Evolutionary conservation across 768 basidiomycete genomes (phyloP), one percentile per base, ranked within the genome.

Genomic region (Cystobasidium tubakii): DNA sequence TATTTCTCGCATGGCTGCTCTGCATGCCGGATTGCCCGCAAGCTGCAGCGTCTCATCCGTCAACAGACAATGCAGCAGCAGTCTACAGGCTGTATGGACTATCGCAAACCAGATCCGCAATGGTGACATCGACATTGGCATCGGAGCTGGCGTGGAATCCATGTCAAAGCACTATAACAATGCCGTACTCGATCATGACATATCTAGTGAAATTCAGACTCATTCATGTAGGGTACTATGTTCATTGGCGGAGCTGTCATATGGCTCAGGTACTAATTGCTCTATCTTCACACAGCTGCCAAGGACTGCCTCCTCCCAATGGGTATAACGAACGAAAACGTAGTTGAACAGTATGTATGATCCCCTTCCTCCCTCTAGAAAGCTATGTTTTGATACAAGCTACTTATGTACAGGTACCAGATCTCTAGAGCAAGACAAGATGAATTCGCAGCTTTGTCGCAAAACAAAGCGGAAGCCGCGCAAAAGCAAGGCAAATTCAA

Each of bases 401-500:
- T n/a, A n/a, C n/a, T n/a, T n/a, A n/a, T n/a, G n/a, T 50, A 31
- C 81, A 82, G 67, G 81, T 81, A 33, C 23, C 27, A 19, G 0
- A 54, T 66, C 23, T 0, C 39, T 23, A 31, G 62, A 13, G 33
- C 15, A 13, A 12, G 33, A 23, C 60, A 43, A 54, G 60, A 64
- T 60, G 57, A 34, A 67, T 94, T 94, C 78, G 88, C 92, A 1
- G 89, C 89, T 23, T 80, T 83, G 55, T 92, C 91, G 0, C 92
- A 91, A 86, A 86, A 87, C 76, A 91, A 91, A 80, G 92, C 92
- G 12, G 87, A 88, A 25, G 86, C 85, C 6, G 92, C 92, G 1
- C 87, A 89, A 80, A 90, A 91, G 82, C 87, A 86, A 0, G 90
- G 91, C 62, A 87, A 86, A 78, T 91, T 94, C 84, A 86, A 85